phyloP scores from a whole-genome alignment of 176 grass and related monocot genomes.

The Cenchrus purpureus region DNA sequence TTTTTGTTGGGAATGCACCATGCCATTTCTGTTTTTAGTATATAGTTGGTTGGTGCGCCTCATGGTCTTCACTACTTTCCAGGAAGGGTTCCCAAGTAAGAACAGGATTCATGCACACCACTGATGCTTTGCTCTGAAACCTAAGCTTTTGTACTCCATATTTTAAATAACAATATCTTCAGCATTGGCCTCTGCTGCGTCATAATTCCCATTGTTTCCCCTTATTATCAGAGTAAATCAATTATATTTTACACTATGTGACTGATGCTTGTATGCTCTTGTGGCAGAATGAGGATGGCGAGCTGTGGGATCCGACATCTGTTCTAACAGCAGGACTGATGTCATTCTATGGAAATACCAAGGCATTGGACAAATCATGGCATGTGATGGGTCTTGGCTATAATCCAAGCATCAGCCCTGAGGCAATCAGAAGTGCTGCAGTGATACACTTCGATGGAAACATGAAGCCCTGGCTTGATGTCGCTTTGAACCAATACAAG shows the following conservation, averaged over 20 bases:
- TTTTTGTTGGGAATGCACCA: not conserved
- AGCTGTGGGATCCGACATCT: constrained; percentile 59
- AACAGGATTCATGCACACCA: constrained; percentile 9
- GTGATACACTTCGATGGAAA: constrained; percentile 72
- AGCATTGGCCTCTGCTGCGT: constrained; percentile 20
- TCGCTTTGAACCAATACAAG: constrained; percentile 82
- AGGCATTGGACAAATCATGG: constrained; percentile 67
- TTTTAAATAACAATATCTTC: not conserved
- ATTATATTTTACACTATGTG: not conserved
- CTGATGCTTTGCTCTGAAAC: constrained; percentile 5
- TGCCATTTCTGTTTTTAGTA: not conserved
- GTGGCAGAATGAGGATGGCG: constrained; percentile 61
- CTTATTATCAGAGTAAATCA: constrained; percentile 8
- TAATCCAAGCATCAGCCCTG: constrained; percentile 58
- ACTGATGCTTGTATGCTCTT: constrained; percentile 33
- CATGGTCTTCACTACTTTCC: not conserved
- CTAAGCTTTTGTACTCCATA: constrained; percentile 1
- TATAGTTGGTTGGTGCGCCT: not conserved
- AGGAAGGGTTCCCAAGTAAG: constrained; percentile 25
- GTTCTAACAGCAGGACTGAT: constrained; percentile 66
- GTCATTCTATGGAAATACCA: constrained; percentile 68
- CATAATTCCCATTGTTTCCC: not conserved
- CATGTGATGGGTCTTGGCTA: constrained; percentile 77
- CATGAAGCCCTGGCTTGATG: constrained; percentile 90
- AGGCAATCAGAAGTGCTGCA: constrained; percentile 48